Conservation (phyloP, 306 rosid species). For the Biancaea sappan region DNA sequence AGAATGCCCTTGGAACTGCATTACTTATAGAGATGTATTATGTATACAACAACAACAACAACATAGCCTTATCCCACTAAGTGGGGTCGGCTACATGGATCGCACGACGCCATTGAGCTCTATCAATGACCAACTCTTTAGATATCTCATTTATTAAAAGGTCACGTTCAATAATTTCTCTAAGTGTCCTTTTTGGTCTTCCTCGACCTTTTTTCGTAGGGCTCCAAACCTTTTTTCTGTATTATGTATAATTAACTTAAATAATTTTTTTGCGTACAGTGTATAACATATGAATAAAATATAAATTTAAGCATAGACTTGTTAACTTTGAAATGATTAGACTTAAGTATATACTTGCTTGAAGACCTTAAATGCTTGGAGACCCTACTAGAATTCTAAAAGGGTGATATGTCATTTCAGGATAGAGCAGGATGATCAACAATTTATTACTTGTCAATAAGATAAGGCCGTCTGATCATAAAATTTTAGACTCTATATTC, state of each 20-base stretch:
- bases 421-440: background rate
- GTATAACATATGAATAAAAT: background rate
- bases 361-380: background rate
- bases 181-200: too few relatives aligned
- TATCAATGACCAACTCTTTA: too few relatives aligned
- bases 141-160: too few relatives aligned
- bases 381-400: background rate
- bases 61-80: too few relatives aligned
- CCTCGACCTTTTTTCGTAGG: too few relatives aligned
- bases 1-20: conserved; percentile 3
- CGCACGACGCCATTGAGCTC: too few relatives aligned
- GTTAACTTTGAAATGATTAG: background rate
- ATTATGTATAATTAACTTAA: background rate
- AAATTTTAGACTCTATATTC: background rate
- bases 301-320: background rate
- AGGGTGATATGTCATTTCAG: conserved; percentile 1
- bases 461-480: background rate
- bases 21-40: background rate
- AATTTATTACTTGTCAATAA: background rate
- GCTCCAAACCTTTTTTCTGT: too few relatives aligned
- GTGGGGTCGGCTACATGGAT: too few relatives aligned
- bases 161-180: too few relatives aligned
- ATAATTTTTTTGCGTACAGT: background rate
- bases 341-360: background rate
- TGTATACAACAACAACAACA: too few relatives aligned